Conservation (phyloP, 78 protist genomes). For the Chrysochromulina tobinii region DNA sequence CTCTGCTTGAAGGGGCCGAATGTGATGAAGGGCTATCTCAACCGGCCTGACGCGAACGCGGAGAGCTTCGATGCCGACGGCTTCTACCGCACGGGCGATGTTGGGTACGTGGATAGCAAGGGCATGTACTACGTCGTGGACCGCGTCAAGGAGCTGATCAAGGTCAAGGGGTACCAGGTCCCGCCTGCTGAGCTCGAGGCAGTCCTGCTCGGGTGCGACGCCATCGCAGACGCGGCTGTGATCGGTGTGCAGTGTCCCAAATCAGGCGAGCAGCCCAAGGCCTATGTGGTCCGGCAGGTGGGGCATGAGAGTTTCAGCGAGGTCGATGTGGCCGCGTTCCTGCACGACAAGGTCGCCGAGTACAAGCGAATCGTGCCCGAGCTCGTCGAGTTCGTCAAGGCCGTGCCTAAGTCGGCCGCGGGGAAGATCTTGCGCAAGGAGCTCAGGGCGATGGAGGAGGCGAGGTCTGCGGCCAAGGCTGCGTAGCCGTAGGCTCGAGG, state of each 20-base stretch:
- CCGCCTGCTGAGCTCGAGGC: constrained; percentile 94
- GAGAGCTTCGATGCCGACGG: constrained; percentile 70
- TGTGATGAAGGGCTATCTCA: constrained; percentile 86
- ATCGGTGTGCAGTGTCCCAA: constrained; percentile 61
- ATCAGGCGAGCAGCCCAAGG: constrained; percentile 85
- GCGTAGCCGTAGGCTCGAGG: no score
- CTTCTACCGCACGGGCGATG: constrained; percentile 38
- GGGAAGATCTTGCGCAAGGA: no score
- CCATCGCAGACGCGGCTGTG: constrained; percentile 77
- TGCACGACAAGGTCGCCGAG: no score
- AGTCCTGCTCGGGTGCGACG: constrained; percentile 62
- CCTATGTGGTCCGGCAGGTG: constrained; percentile 69
- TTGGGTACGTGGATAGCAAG: constrained; percentile 69
- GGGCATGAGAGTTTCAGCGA: not conserved
- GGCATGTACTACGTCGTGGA: constrained; percentile 55
- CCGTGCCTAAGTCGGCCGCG: no score
- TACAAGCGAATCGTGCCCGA: no score
- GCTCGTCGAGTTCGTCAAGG: no score
- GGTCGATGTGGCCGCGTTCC: no score
- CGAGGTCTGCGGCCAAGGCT: no score
- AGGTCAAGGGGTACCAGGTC: constrained; percentile 89
- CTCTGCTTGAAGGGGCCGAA: constrained; percentile 69
- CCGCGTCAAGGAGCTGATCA: constrained; percentile 71
- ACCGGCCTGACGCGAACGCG: constrained; percentile 70
- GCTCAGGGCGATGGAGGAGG: no score